Evolutionary conservation across 2,329 filamentous ascomycete genomes (phyloP).

Genomic region (Basipetospora chlamydospora): DNA sequence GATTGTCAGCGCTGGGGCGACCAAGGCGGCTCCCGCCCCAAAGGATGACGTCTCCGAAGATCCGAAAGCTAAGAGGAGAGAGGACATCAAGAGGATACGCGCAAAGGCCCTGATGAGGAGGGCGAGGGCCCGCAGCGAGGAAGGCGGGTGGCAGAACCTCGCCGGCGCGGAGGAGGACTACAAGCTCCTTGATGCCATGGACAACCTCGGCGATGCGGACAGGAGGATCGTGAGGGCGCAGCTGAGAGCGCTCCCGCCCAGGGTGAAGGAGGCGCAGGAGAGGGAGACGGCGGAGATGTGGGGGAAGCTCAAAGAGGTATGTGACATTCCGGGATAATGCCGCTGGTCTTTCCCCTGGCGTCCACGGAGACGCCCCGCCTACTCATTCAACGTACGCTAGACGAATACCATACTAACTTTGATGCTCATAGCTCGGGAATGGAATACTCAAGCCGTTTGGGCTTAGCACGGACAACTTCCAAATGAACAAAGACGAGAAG

Average conservation of each 20-base stretch:
- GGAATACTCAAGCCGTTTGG: conserved; percentile 88
- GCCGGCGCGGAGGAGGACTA: conserved; percentile 73
- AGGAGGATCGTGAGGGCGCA: conserved; percentile 52
- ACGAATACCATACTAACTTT: no score
- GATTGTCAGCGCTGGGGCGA: conserved; percentile 43
- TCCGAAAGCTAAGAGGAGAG: conserved; percentile 13
- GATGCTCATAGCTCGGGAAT: conserved; percentile 58
- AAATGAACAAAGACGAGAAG: conserved; percentile 81
- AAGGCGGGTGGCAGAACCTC: conserved; percentile 66
- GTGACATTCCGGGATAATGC: no score
- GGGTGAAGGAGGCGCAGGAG: conserved; percentile 66
- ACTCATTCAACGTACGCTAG: background rate
- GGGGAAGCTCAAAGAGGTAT: conserved; percentile 75
- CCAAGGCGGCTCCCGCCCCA: conserved; percentile 15
- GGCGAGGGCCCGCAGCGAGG: conserved; percentile 55
- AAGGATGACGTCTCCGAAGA: conserved; percentile 14
- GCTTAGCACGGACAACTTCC: conserved; percentile 83
- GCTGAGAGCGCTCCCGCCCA: conserved; percentile 48
- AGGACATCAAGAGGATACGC: conserved; percentile 62
- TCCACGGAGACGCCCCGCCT: no score
- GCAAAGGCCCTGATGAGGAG: conserved; percentile 72
- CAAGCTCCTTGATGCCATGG: conserved; percentile 43
- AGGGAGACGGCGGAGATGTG: conserved; percentile 93
- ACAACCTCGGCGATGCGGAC: conserved; percentile 50
- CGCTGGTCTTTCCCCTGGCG: no score